Base-by-base conservation (phyloP, 805 yeast genomes). In the Spathaspora arborariae region DNA sequence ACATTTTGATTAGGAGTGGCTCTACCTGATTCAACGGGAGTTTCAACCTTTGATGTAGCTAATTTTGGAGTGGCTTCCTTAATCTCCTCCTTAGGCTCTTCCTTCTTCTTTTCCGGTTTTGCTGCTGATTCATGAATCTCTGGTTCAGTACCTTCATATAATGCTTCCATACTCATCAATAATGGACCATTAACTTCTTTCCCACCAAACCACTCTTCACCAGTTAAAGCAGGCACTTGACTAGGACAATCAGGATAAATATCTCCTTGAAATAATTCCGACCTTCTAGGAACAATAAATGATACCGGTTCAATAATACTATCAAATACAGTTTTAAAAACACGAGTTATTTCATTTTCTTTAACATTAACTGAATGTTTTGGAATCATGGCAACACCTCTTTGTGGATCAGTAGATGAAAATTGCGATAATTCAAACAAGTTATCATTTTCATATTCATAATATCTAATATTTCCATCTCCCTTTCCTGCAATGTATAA, bases 391-490 rank as follows among this genome's bases (percentile, higher is more conserved):
- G 97, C 95, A 62, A 92, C 83, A 1, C 99, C 99, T 65, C 99
- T 85, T 74, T 94, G 99, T 2, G 99, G 94, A 27, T 88, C 95
- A 2, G 82, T 79, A 3, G 97, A 89, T 50, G 84, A 83, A 65
- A 79, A 94, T 63, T 92, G 97, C n/a, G 96, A 87, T 49, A 94
- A 70, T 56, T 86, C 88, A 66, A 75, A 83, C 46, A 94, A 74
- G 58, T 83, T 85, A 58, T 92, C 97, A 57, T 87, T 81, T 51
- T 83, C 89, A 64, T 79, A 89, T 72, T 94, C 99, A 62, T 74
- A 94, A 69, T 92, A 92, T 60, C 97, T 87, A 58, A 94, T 88
- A 64, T 92, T 94, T 57, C 98, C 98, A 65, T 94, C 99, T 65
- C 97, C 97, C 67, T 94, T 92, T 56, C 99, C 99, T 26, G 96